Conservation (phyloP, 495 filamentous ascomycete genomes). For the Rhypophila decipiens region DNA sequence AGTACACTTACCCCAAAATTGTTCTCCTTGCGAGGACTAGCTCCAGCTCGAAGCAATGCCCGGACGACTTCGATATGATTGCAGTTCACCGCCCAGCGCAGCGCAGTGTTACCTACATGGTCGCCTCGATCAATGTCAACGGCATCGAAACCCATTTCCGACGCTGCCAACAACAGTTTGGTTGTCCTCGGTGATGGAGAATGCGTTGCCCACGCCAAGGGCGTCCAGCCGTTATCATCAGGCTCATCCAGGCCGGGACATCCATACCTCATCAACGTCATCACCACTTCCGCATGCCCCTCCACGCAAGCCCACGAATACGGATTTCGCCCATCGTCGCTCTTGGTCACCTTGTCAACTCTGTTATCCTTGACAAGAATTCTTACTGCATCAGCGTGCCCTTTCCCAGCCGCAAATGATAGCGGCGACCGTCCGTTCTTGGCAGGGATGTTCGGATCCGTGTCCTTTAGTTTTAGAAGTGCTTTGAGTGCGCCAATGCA, state of each 20-base stretch:
- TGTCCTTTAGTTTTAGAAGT: constrained; percentile 1
- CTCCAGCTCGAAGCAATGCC: no score
- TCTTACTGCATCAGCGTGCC: constrained; percentile 3
- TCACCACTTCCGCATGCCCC: constrained; percentile 9
- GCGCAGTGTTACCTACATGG: constrained; percentile 1
- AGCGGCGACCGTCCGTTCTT: constrained; percentile 10
- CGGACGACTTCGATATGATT: constrained; percentile 8
- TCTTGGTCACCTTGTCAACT: constrained; percentile 8
- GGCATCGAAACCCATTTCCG: no score
- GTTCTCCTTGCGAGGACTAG: no score
- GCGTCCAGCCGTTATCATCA: constrained; percentile 23
- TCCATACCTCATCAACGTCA: constrained; percentile 8
- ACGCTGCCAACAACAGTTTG: constrained; percentile 5
- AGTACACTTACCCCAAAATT: no score
- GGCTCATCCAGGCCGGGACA: constrained; percentile 13
- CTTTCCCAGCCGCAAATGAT: constrained; percentile 16
- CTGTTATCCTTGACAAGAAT: constrained; percentile 4
- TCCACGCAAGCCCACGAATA: constrained; percentile 19
- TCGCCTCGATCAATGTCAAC: constrained; percentile 15
- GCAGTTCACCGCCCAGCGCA: constrained; percentile 15
- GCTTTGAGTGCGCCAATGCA: constrained; percentile 8
- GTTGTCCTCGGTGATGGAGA: constrained; percentile 2
- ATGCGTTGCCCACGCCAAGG: constrained; percentile 20
- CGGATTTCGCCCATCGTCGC: constrained; percentile 15
- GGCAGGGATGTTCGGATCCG: constrained; percentile 7